Conservation (phyloP, 176 grass and related monocot species). For the Oryza rufipogon region DNA sequence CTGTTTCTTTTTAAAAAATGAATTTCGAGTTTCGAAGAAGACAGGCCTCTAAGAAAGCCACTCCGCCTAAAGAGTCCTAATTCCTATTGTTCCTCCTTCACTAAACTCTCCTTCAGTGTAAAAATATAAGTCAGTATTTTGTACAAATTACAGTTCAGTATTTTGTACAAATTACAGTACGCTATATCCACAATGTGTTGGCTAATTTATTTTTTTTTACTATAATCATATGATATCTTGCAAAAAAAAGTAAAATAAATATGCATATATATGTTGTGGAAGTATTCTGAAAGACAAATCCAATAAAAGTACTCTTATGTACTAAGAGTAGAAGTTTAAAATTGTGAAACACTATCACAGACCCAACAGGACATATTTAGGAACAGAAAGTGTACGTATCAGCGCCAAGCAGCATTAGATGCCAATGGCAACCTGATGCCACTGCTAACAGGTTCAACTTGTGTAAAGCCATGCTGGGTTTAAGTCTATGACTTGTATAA, state of each 20-base stretch:
- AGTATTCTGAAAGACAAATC: neutral
- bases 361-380: neutral
- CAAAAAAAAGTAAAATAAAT: neutral
- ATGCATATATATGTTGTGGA: neutral
- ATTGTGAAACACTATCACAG: neutral
- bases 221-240: neutral
- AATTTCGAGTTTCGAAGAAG: too few species aligned
- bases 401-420: neutral
- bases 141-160: neutral
- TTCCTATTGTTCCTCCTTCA: neutral
- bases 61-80: too few species aligned
- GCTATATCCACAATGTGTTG: neutral
- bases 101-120: neutral
- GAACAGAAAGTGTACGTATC: neutral
- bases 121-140: too few species aligned
- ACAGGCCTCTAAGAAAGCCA: too few species aligned
- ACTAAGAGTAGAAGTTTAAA: neutral
- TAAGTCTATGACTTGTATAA: neutral
- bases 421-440: neutral
- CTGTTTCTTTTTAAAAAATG: too few species aligned
- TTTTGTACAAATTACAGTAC: neutral
- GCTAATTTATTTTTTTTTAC: neutral
- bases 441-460: slow-evolving; percentile 25
- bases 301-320: neutral
- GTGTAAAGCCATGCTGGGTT: neutral